phyloP scores from a whole-genome alignment of 2,329 filamentous ascomycete species.

The Zasmidium citrigriseum region DNA sequence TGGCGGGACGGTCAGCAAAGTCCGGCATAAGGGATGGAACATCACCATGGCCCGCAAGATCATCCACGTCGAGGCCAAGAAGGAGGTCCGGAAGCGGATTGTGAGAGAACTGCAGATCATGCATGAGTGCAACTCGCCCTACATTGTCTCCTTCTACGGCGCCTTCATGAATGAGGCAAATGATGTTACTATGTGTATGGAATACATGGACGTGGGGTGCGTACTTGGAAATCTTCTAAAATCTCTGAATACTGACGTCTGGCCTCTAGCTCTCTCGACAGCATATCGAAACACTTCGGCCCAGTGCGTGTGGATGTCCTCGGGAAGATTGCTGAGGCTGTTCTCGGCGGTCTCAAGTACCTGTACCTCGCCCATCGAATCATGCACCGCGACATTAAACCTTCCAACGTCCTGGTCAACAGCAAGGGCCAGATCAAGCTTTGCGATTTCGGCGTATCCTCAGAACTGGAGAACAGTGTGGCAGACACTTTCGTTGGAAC shows the following conservation, averaged over 20 bases:
- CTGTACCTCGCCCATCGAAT: constrained; percentile 95
- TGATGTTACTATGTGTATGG: constrained; percentile 99
- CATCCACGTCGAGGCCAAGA: constrained; percentile 97
- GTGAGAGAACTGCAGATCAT: constrained; percentile 97
- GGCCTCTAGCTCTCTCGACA: constrained; percentile 76
- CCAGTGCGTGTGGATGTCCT: constrained; percentile 94
- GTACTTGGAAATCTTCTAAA: constrained; percentile 39
- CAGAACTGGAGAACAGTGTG: constrained; percentile 95
- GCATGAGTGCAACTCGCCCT: constrained; percentile 94
- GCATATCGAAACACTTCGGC: constrained; percentile 91
- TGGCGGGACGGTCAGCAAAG: constrained; percentile 97
- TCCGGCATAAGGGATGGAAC: constrained; percentile 90
- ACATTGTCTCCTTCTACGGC: constrained; percentile 97
- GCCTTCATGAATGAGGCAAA: constrained; percentile 95
- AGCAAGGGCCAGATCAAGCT: constrained; percentile 93
- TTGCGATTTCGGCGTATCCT: constrained; percentile 98
- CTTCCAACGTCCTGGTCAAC: constrained; percentile 95
- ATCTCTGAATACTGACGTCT: constrained; percentile 3
- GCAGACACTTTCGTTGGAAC: constrained; percentile 98
- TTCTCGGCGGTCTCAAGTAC: constrained; percentile 89
- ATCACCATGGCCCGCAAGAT: constrained; percentile 99
- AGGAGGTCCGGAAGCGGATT: constrained; percentile 94
- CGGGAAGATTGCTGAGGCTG: constrained; percentile 95
- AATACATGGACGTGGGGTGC: constrained; percentile 99
- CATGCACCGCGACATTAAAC: constrained; percentile 99